Percentiles rank a stretch among this genome's conserved stretches.
Conservation (phyloP, 345 rosid genomes). For the Populus nigra region DNA sequence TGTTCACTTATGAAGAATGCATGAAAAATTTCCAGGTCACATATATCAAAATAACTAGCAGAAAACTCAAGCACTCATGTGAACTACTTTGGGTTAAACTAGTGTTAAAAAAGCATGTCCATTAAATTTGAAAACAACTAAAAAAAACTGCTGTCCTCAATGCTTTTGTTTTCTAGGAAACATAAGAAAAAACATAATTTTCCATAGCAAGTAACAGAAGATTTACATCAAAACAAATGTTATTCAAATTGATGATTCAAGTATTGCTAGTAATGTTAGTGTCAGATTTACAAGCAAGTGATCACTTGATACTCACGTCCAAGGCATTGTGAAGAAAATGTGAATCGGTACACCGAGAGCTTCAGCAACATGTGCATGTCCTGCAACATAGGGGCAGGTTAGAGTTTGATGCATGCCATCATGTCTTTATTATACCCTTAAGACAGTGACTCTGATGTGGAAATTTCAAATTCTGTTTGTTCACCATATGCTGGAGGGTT, state of each 20-base stretch:
- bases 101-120: background rate
- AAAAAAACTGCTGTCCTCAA: background rate
- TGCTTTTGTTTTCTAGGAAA: background rate
- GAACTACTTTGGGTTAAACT: background rate
- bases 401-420: slow-evolving; percentile 5
- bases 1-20: background rate
- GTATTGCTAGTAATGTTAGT: slow-evolving; percentile 2
- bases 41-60: background rate
- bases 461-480: slow-evolving; percentile 8
- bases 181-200: background rate
- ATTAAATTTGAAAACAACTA: background rate
- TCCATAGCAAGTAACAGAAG: background rate
- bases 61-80: background rate
- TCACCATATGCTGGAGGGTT: slow-evolving; percentile 97
- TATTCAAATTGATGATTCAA: background rate
- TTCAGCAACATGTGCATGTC: slow-evolving; percentile 97
- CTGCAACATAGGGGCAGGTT: slow-evolving; percentile 41
- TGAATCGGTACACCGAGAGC: slow-evolving; percentile 96
- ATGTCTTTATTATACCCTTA: background rate
- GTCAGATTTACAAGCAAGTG: slow-evolving; percentile 2
- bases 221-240: background rate
- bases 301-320: slow-evolving; percentile 77
- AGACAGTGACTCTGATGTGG: background rate
- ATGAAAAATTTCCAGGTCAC: background rate
- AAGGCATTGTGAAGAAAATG: slow-evolving; percentile 99